These are phyloP conservation scores for Ramaria sp. DNA, from an alignment of 768 basidiomycete species.

Conservation along the genomic window DNA sequence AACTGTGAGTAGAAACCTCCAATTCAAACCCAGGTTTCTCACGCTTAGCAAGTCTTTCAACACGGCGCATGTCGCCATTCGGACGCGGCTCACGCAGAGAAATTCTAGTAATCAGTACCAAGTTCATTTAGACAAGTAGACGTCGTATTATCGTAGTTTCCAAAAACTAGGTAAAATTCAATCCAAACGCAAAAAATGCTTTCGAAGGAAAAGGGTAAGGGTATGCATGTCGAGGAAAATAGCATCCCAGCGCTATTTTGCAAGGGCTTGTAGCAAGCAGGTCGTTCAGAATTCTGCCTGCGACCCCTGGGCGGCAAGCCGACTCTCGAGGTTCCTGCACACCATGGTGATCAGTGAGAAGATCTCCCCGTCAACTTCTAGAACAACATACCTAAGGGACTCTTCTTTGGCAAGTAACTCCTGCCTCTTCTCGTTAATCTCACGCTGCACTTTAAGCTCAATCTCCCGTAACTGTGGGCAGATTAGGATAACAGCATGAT, in stretches of 20 bases:
- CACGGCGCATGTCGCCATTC: neutral
- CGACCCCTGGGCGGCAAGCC: conserved; percentile 81
- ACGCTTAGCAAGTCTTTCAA: neutral
- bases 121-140: neutral
- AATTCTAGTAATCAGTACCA: no score
- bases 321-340: conserved; percentile 75
- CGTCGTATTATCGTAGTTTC: neutral
- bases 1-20: neutral
- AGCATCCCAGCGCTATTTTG: conserved; percentile 2
- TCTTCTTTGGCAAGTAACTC: conserved; percentile 95
- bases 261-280: neutral
- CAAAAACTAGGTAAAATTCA: neutral
- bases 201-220: conserved; percentile 1
- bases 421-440: conserved; percentile 96
- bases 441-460: conserved; percentile 94
- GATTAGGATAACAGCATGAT: conserved; percentile 3
- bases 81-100: neutral
- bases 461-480: conserved; percentile 76
- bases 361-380: neutral
- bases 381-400: conserved; percentile 55
- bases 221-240: conserved; percentile 2
- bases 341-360: neutral
- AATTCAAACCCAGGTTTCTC: conserved; percentile 5
- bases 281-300: conserved; percentile 64
- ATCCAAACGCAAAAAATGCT: neutral